These are phyloP conservation scores for Falciphora oryzae DNA, from an alignment of 2,329 filamentous ascomycete genomes.

Conservation along the genomic window DNA sequence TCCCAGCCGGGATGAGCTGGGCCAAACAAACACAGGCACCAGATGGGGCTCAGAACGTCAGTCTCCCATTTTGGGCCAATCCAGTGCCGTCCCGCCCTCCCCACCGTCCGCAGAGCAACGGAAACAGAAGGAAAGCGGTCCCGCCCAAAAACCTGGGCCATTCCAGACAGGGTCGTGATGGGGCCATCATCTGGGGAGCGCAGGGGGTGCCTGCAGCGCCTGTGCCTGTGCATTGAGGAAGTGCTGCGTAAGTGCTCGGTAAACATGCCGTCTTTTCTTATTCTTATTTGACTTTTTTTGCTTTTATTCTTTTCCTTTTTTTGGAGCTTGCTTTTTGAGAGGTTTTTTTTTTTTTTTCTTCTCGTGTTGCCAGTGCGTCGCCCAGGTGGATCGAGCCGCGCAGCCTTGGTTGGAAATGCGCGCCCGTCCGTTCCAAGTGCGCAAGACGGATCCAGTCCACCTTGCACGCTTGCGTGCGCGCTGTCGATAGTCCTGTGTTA, in stretches of 20 bases:
- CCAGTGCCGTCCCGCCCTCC: not conserved
- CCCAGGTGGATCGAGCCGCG: not conserved
- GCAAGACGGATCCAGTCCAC: not conserved
- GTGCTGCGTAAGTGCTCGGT: too few relatives aligned
- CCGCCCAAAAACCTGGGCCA: not conserved
- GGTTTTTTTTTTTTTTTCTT: slow-evolving; percentile 3
- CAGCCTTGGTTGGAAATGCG: too few relatives aligned
- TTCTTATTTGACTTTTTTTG: not conserved
- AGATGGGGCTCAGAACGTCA: not conserved
- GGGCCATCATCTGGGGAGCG: not conserved
- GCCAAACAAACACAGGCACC: not conserved
- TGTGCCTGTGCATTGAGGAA: not conserved
- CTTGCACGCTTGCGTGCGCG: not conserved
- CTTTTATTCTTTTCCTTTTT: not conserved
- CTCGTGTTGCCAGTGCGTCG: not conserved
- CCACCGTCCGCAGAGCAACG: not conserved
- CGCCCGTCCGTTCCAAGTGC: not conserved
- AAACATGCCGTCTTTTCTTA: not conserved
- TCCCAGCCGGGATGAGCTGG: not conserved
- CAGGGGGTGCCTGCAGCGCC: not conserved
- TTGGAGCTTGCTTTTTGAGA: not conserved
- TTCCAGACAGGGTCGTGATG: not conserved
- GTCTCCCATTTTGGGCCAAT: not conserved
- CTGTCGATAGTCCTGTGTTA: not conserved
- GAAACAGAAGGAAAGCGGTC: not conserved